phyloP scores from a whole-genome alignment of 2,329 filamentous ascomycete genomes.

The Sarocladium strictum region DNA sequence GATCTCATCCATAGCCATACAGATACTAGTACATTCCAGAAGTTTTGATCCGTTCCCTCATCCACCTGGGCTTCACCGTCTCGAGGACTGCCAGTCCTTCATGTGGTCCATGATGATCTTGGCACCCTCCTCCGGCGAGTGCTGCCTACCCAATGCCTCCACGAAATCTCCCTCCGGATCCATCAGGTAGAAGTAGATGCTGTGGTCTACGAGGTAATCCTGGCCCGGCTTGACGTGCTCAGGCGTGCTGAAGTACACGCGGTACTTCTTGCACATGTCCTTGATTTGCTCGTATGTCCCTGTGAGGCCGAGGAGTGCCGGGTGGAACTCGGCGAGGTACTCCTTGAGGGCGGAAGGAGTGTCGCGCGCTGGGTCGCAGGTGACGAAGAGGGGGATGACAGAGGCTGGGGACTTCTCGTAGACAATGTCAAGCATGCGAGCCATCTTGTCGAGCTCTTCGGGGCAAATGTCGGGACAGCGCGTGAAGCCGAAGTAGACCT shows the following conservation, averaged over 20 bases:
- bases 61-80: background rate
- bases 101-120: constrained; percentile 83
- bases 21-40: background rate
- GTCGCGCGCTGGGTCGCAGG: constrained; percentile 90
- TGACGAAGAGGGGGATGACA: constrained; percentile 82
- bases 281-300: constrained; percentile 93
- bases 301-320: constrained; percentile 78
- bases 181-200: constrained; percentile 99
- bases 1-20: background rate
- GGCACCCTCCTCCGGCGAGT: constrained; percentile 81
- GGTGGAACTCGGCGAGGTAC: constrained; percentile 89
- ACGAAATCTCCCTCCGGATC: constrained; percentile 98
- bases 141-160: constrained; percentile 90
- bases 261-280: constrained; percentile 87
- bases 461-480: constrained; percentile 99
- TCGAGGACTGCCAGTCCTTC: constrained; percentile 45
- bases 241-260: constrained; percentile 96
- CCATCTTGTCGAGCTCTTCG: constrained; percentile 99
- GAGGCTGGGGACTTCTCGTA: constrained; percentile 39
- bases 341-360: constrained; percentile 76
- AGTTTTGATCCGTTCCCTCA: background rate
- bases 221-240: constrained; percentile 82
- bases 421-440: constrained; percentile 78
- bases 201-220: constrained; percentile 97
- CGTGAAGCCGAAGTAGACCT: constrained; percentile 98